These are phyloP conservation scores for Coniferiporia sulphurascens DNA, from an alignment of 1,284 basidiomycete species.

Conservation along the genomic window DNA sequence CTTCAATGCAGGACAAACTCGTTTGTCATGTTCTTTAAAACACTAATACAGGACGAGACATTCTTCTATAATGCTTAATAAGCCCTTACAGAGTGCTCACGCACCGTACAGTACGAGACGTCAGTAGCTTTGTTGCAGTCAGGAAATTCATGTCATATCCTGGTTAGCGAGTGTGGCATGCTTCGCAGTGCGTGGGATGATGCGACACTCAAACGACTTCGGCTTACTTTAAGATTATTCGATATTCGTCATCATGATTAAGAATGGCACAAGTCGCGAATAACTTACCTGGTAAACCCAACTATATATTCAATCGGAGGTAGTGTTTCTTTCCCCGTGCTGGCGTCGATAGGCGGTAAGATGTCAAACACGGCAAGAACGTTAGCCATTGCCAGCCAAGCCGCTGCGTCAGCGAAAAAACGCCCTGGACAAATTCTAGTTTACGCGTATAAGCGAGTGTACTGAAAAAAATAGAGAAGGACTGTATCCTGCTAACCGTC, in stretches of 20 bases:
- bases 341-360: not conserved
- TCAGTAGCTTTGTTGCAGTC: not conserved
- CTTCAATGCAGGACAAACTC: too few relatives aligned
- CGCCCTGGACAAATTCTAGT: constrained; percentile 20
- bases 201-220: not conserved
- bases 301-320: not conserved
- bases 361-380: constrained; percentile 22
- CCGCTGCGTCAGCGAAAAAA: constrained; percentile 15
- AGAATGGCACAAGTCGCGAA: too few relatives aligned
- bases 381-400: constrained; percentile 20
- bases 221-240: not conserved
- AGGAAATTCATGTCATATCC: not conserved
- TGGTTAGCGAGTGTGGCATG: not conserved
- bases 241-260: too few relatives aligned
- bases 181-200: constrained; percentile 2
- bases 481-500: not conserved
- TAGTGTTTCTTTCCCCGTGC: not conserved
- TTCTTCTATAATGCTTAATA: too few relatives aligned
- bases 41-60: too few relatives aligned
- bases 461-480: too few relatives aligned
- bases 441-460: not conserved
- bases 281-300: constrained; percentile 1
- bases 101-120: too few relatives aligned
- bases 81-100: too few relatives aligned
- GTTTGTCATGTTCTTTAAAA: too few relatives aligned